Evolutionary conservation across 768 basidiomycete genomes (phyloP), one percentile per base, ranked within the genome.

Genomic region (Mycena filopes): DNA sequence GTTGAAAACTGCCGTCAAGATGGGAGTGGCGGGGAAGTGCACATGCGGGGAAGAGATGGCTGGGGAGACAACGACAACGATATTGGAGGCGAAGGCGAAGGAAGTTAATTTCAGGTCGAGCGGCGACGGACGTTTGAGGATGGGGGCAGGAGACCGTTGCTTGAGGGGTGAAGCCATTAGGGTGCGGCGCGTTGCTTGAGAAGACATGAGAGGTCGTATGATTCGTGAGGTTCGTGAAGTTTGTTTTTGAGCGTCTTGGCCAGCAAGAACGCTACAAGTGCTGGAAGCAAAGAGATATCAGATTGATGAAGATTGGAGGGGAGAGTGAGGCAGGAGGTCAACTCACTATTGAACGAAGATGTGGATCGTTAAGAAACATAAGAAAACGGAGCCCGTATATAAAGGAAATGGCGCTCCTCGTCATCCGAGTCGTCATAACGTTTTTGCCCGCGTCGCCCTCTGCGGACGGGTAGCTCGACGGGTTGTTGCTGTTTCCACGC

Each of bases 21-120:
- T 74, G 15, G 89, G 86, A 1, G 89, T 86, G 15, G 87, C 84
- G 9, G 88, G 87, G 71, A 92, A 91, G 76, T 87, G 89, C 60
- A 91, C 89, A 71, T 86, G 88, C 4, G 82, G 79, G 7, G 82
- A 84, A 56, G 74, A 76, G 38, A 72, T 68, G 23, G 73, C 70
- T 2, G 79, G 75, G 25, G 79, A 76, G 23, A 75, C 63, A 41
- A 77, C 64, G 38, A 79, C 60, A 23, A 77, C 78, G 55, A 79
- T 79, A 66, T 68, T 78, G 1, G 76, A 70, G 21, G 75, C 54
- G 60, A 76, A 70, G 9, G 76, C 72, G 57, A 75, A 73, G 9
- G 76, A 72, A 31, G 65, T 74, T 9, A 80, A 79, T 7, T 80
- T 78, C 38, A 83, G 72, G 21, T 81, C 75, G 23, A 83, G 67